These are phyloP conservation scores for Spiraea crenata DNA, from an alignment of 331 rosid genomes.

Conservation along the genomic window DNA sequence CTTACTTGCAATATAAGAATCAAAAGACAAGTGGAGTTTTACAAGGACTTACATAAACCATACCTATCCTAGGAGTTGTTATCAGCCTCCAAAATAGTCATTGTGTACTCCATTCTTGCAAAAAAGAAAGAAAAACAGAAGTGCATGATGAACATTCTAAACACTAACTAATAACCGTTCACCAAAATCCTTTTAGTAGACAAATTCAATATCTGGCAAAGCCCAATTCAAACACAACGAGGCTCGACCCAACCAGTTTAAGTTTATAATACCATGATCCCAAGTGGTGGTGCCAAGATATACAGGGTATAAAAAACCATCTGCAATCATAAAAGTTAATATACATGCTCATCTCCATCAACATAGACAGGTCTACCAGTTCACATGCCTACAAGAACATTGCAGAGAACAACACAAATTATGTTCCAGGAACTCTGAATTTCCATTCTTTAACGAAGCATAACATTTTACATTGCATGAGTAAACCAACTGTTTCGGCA, in stretches of 20 bases:
- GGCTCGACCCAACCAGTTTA: neutral
- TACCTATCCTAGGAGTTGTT: too few species aligned
- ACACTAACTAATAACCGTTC: too few species aligned
- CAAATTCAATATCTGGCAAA: neutral
- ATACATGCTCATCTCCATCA: neutral
- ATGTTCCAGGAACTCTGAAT: neutral
- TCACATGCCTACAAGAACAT: conserved; percentile 11
- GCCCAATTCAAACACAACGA: neutral
- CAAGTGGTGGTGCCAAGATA: neutral
- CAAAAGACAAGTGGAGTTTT: conserved; percentile 5
- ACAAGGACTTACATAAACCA: too few species aligned
- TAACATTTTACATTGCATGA: neutral
- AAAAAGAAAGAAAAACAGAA: too few species aligned
- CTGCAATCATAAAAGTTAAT: neutral
- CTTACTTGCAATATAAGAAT: neutral
- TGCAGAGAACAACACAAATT: neutral
- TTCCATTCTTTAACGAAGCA: neutral
- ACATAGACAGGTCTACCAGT: neutral
- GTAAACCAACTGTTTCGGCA: neutral
- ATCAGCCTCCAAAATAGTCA: too few species aligned
- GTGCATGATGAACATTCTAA: too few species aligned
- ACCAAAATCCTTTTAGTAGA: neutral
- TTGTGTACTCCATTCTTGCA: too few species aligned
- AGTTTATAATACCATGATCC: neutral
- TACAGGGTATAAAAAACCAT: neutral